phyloP scores from a whole-genome alignment of 345 rosid genomes.

The Geranium rotundifolium region DNA sequence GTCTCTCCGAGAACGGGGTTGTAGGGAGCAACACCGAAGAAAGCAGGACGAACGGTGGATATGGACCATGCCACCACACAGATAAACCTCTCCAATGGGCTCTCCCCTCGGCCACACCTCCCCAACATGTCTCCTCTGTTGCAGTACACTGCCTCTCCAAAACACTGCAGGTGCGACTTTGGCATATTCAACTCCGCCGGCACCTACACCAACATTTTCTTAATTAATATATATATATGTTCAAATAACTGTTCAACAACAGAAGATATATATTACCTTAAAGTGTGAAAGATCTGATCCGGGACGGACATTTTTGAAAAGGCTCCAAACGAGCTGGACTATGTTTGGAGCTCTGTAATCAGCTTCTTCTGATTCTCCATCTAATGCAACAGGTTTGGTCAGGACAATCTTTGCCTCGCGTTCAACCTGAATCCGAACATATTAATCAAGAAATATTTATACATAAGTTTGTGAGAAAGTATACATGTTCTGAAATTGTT shows the following conservation, averaged over 20 bases:
- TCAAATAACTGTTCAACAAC: too few species aligned
- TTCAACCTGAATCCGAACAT: constrained; percentile 6
- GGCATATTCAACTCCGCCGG: constrained; percentile 70
- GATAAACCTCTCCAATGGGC: constrained; percentile 42
- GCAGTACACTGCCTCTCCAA: constrained; percentile 58
- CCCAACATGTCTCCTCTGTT: constrained; percentile 31
- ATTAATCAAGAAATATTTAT: too few species aligned
- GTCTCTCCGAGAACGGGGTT: constrained; percentile 88
- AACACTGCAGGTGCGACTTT: constrained; percentile 70
- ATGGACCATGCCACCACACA: constrained; percentile 60
- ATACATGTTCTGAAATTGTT: too few species aligned
- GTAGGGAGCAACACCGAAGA: constrained; percentile 67
- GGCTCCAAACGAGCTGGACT: constrained; percentile 30
- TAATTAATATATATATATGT: too few species aligned
- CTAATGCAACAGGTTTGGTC: constrained; percentile 29
- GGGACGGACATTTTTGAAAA: constrained; percentile 37
- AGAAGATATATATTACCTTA: constrained; percentile 24
- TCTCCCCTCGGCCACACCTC: constrained; percentile 31
- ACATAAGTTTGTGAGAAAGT: too few species aligned
- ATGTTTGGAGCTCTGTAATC: constrained; percentile 29
- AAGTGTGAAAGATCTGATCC: constrained; percentile 44
- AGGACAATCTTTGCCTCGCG: constrained; percentile 20
- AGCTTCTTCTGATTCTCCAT: constrained; percentile 21
- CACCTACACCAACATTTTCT: constrained; percentile 24
- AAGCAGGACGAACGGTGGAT: constrained; percentile 40